Evolutionary conservation across 2,329 filamentous ascomycete genomes (phyloP).

Genomic region (Fusarium zealandicum): DNA sequence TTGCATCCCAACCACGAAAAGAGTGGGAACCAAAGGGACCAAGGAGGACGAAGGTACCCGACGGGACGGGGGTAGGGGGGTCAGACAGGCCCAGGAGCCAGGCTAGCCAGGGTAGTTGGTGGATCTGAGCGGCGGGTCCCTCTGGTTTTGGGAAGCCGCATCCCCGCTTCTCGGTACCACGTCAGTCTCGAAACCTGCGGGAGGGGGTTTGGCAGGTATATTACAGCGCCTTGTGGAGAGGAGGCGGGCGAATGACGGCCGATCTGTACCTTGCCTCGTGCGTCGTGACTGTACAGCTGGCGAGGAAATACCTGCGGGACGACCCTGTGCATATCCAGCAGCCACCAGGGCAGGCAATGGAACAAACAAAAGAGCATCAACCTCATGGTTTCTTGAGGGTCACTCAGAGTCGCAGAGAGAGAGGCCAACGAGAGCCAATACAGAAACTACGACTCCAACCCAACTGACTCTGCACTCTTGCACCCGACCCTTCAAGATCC

Average conservation of each 20-base stretch:
- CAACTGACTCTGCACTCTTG: not conserved
- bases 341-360: slow-evolving; percentile 15
- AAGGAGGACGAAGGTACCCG: slow-evolving; percentile 20
- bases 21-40: slow-evolving; percentile 26
- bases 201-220: slow-evolving; percentile 23
- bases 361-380: not conserved
- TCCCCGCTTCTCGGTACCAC: slow-evolving; percentile 20
- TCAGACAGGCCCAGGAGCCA: not conserved
- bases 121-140: slow-evolving; percentile 19
- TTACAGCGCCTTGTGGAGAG: not conserved
- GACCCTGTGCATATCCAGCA: slow-evolving; percentile 16
- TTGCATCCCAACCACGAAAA: slow-evolving; percentile 26
- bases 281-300: slow-evolving; percentile 10
- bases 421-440: slow-evolving; percentile 6
- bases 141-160: slow-evolving; percentile 5
- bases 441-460: not conserved
- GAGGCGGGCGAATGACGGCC: not conserved
- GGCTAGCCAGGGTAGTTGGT: slow-evolving; percentile 23
- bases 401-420: not conserved
- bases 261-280: slow-evolving; percentile 18
- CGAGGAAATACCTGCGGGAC: slow-evolving; percentile 24
- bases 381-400: slow-evolving; percentile 6
- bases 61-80: slow-evolving; percentile 13
- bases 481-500: slow-evolving; percentile 15
- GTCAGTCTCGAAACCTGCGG: slow-evolving; percentile 10